phyloP scores from a whole-genome alignment of 257 asterid species.

The Solanum bukasovii region DNA sequence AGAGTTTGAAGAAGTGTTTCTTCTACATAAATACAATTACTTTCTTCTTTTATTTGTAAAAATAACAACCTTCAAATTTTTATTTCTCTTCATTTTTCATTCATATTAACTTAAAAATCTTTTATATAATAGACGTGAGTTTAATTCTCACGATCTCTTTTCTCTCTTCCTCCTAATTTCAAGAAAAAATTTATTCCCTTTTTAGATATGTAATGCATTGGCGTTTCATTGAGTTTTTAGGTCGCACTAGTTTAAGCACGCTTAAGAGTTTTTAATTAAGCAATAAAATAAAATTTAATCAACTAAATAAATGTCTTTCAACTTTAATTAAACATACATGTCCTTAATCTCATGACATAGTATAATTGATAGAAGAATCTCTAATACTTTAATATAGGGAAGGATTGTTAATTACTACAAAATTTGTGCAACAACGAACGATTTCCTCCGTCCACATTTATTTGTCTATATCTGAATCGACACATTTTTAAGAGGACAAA shows the following conservation, averaged over 20 bases:
- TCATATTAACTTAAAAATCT: too few relatives aligned
- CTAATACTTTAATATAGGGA: not conserved
- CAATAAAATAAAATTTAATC: not conserved
- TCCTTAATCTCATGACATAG: not conserved
- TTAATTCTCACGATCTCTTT: not conserved
- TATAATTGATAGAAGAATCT: not conserved
- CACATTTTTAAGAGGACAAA: not conserved
- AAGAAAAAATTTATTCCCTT: not conserved
- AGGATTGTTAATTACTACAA: not conserved
- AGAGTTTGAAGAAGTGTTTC: too few relatives aligned
- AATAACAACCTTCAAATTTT: too few relatives aligned
- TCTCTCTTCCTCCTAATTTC: not conserved
- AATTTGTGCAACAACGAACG: not conserved
- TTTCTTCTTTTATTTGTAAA: too few relatives aligned
- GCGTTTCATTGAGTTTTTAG: not conserved
- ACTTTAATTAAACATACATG: not conserved
- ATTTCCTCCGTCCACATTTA: not conserved
- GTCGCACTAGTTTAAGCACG: not conserved
- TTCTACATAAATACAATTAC: too few relatives aligned
- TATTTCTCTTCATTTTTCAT: too few relatives aligned
- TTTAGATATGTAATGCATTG: not conserved
- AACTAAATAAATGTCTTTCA: not conserved
- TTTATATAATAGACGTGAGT: not conserved
- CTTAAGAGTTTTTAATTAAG: not conserved
- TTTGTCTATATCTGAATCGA: not conserved